Percentiles rank a stretch among this genome's conserved stretches.
Conservation (phyloP, 2,329 filamentous ascomycete species). For the Cytospora chrysosperma region DNA sequence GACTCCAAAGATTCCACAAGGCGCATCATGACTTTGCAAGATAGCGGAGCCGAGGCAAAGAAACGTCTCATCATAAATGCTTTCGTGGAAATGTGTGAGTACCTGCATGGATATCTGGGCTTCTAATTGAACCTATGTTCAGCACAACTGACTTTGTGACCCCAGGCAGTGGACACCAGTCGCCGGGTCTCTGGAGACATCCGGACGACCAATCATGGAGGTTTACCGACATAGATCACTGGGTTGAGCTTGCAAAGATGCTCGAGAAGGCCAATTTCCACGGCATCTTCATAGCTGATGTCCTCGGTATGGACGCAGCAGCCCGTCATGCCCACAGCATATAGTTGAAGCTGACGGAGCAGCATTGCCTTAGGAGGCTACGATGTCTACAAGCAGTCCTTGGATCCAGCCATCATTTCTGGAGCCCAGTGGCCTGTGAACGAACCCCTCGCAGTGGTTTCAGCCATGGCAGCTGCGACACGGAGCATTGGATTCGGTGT, state of each 20-base stretch:
- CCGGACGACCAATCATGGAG: slow-evolving; percentile 61
- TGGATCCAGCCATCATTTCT: slow-evolving; percentile 56
- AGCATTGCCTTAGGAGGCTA: slow-evolving; percentile 44
- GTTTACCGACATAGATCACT: slow-evolving; percentile 61
- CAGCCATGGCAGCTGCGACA: slow-evolving; percentile 67
- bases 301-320: slow-evolving; percentile 41
- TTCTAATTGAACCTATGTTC: not conserved
- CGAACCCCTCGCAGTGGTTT: slow-evolving; percentile 61
- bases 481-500: slow-evolving; percentile 68
- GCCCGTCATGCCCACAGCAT: not conserved
- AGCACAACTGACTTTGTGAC: not conserved
- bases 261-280: slow-evolving; percentile 64
- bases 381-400: slow-evolving; percentile 65
- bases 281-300: slow-evolving; percentile 66
- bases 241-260: slow-evolving; percentile 58
- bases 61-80: slow-evolving; percentile 26
- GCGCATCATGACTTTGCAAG: slow-evolving; percentile 13
- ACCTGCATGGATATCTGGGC: not conserved
- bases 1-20: not conserved
- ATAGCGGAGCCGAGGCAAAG: not conserved
- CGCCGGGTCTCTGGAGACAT: slow-evolving; percentile 55
- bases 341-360: not conserved
- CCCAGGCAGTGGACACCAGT: slow-evolving; percentile 45
- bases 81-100: slow-evolving; percentile 27
- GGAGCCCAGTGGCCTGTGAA: slow-evolving; percentile 73